A percentile compares a stretch with the other conserved stretches of the same genome.
Evolutionary conservation across 2,329 filamentous ascomycete species (phyloP).

Genomic region (Hypoxylon sp.): DNA sequence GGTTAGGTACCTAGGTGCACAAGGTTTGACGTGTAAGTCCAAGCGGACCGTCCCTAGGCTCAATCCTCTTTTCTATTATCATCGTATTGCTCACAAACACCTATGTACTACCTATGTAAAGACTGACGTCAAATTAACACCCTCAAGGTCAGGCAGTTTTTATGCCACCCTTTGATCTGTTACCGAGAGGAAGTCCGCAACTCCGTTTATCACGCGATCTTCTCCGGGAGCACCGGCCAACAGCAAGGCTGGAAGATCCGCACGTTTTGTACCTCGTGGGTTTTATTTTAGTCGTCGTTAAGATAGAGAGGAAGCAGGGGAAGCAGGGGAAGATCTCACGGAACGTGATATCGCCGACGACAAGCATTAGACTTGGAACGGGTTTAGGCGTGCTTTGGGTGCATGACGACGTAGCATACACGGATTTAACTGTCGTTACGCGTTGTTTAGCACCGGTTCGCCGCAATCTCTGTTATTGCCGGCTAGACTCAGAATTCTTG

Average conservation of each 20-base stretch:
- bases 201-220: slow-evolving; percentile 5
- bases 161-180: too few relatives aligned
- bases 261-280: slow-evolving; percentile 3
- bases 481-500: slow-evolving; percentile 11
- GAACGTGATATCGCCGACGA: slow-evolving; percentile 15
- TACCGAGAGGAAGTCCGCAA: not conserved
- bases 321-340: slow-evolving; percentile 14
- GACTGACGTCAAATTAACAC: slow-evolving; percentile 6
- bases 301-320: too few relatives aligned
- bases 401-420: slow-evolving; percentile 1
- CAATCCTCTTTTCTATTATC: too few relatives aligned
- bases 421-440: slow-evolving; percentile 28
- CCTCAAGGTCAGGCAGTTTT: too few relatives aligned
- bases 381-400: slow-evolving; percentile 16
- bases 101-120: not conserved
- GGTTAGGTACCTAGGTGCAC: too few relatives aligned
- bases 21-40: too few relatives aligned
- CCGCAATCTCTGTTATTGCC: slow-evolving; percentile 17
- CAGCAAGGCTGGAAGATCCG: slow-evolving; percentile 1
- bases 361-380: slow-evolving; percentile 16
- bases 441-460: slow-evolving; percentile 18
- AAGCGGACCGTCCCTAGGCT: slow-evolving; percentile 22
- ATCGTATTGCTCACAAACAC: too few relatives aligned
- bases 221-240: slow-evolving; percentile 14
- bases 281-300: slow-evolving; percentile 18